Conservation (phyloP, 139 green algal species). For the Tetraselmis chui region DNA sequence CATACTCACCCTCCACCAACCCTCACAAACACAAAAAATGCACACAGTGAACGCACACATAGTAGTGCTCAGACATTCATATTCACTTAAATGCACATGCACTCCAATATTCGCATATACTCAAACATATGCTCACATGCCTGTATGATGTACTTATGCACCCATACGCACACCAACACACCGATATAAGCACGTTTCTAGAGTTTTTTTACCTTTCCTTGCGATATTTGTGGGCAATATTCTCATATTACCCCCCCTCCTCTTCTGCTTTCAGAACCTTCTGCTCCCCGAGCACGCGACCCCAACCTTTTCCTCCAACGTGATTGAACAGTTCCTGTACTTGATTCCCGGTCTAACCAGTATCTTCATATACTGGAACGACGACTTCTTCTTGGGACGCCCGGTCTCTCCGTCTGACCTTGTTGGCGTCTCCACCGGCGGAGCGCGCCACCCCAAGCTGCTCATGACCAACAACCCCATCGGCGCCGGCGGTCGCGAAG, state of each 20-base stretch:
- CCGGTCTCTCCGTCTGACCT: background rate
- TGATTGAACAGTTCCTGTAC: slow-evolving; percentile 17
- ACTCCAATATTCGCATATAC: no score
- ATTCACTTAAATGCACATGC: no score
- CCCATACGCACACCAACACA: background rate
- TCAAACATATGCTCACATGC: background rate
- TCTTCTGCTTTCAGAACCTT: background rate
- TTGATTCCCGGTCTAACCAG: slow-evolving; percentile 15
- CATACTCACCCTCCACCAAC: background rate
- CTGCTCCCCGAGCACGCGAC: background rate
- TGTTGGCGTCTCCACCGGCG: background rate
- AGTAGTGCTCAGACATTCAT: no score
- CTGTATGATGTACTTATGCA: background rate
- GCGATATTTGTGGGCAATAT: background rate
- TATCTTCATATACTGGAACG: slow-evolving; percentile 21
- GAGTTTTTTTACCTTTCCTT: background rate
- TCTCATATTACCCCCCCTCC: background rate
- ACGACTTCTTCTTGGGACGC: slow-evolving; percentile 13
- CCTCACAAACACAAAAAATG: background rate
- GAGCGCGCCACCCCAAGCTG: background rate
- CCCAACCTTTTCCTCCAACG: slow-evolving; percentile 18
- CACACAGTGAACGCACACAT: no score
- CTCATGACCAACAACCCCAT: background rate
- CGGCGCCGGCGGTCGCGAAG: no score
- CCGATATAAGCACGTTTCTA: no score